Evolutionary conservation across 1,284 basidiomycete genomes (phyloP).

Genomic region (Tilletia setariae): DNA sequence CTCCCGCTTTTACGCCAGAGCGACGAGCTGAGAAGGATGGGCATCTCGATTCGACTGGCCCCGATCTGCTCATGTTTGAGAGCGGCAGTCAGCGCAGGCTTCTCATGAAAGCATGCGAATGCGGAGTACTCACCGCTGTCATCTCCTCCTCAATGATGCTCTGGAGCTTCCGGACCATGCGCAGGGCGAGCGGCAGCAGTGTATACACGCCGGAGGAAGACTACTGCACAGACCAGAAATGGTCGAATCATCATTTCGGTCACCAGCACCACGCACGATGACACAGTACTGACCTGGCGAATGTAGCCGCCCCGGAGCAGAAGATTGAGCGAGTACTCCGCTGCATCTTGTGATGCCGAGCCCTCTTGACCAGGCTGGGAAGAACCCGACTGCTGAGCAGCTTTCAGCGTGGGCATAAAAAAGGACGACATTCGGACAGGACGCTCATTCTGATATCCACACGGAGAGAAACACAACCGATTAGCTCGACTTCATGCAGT

Average conservation of each 20-base stretch:
- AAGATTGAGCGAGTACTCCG: slow-evolving; percentile 24
- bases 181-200: slow-evolving; percentile 50
- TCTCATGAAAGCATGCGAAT: neutral
- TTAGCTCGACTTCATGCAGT: too few species aligned
- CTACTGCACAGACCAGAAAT: slow-evolving; percentile 15
- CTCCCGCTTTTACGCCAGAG: slow-evolving; percentile 51
- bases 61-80: slow-evolving; percentile 23
- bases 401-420: slow-evolving; percentile 23
- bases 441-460: too few species aligned
- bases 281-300: slow-evolving; percentile 24
- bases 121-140: slow-evolving; percentile 17
- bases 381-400: slow-evolving; percentile 17
- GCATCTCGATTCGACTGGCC: slow-evolving; percentile 51
- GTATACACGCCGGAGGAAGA: slow-evolving; percentile 54
- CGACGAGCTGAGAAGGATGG: slow-evolving; percentile 46
- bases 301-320: slow-evolving; percentile 51
- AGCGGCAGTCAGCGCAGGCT: neutral
- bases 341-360: neutral
- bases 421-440: slow-evolving; percentile 18
- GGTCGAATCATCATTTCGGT: neutral
- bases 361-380: neutral
- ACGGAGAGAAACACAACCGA: too few species aligned
- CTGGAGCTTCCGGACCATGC: slow-evolving; percentile 49
- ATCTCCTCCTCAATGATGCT: slow-evolving; percentile 52
- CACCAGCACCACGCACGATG: neutral